A percentile compares a stretch with the other conserved stretches of the same genome.
phyloP scores from a whole-genome alignment of 805 yeast genomes.

The Tanozyma kutaoensis region DNA sequence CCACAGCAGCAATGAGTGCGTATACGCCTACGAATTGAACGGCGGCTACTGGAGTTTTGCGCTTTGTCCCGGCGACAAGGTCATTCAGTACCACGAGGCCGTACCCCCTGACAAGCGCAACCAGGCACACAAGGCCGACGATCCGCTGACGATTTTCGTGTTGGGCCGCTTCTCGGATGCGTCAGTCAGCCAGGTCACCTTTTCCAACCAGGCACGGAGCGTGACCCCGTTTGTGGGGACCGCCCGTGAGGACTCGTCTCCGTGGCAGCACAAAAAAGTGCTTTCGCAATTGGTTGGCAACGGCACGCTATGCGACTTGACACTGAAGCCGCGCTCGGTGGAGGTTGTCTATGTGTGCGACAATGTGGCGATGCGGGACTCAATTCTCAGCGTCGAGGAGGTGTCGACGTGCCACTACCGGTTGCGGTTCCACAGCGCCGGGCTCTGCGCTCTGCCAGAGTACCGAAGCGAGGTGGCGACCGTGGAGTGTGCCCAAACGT shows the following conservation, averaged over 20 bases:
- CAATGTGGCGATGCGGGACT: too few relatives aligned
- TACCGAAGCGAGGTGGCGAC: too few relatives aligned
- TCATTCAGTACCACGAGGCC: slow-evolving; percentile 35
- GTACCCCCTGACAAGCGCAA: slow-evolving; percentile 7
- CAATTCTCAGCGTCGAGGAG: slow-evolving; percentile 36
- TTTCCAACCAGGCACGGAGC: slow-evolving; percentile 10
- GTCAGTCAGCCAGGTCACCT: slow-evolving; percentile 2
- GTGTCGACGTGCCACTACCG: slow-evolving; percentile 44
- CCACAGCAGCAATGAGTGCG: too few relatives aligned
- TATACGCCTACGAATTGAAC: slow-evolving; percentile 8
- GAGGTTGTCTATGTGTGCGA: slow-evolving; percentile 50
- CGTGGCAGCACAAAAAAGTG: slow-evolving; percentile 10
- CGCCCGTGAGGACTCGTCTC: slow-evolving; percentile 10
- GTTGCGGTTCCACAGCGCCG: slow-evolving; percentile 35
- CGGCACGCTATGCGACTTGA: slow-evolving; percentile 52
- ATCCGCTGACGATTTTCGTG: slow-evolving; percentile 19
- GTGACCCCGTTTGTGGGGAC: slow-evolving; percentile 10
- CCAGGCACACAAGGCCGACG: slow-evolving; percentile 11
- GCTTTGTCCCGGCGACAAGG: slow-evolving; percentile 33
- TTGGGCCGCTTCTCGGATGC: slow-evolving; percentile 18
- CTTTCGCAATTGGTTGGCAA: slow-evolving; percentile 21
- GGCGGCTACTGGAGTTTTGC: slow-evolving; percentile 44
- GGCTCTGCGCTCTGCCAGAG: slow-evolving; percentile 36
- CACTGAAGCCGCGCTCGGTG: slow-evolving; percentile 34
- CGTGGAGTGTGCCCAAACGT: too few relatives aligned